phyloP scores from a whole-genome alignment of 1,139 yeast genomes.

The Geotrichum australiense region DNA sequence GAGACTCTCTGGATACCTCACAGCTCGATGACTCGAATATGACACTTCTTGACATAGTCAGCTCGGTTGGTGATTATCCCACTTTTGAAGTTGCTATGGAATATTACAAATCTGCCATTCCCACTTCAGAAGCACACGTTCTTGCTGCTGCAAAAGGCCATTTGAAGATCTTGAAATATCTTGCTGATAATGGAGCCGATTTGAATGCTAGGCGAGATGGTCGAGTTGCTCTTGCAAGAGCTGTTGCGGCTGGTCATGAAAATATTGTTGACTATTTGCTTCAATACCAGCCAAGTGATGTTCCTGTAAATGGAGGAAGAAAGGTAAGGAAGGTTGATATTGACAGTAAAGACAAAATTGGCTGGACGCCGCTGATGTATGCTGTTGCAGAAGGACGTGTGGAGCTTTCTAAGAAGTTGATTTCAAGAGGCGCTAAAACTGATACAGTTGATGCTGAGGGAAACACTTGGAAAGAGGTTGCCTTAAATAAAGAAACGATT shows the following conservation, averaged over 20 bases:
- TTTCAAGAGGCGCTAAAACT: constrained; percentile 61
- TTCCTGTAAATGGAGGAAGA: too few relatives aligned
- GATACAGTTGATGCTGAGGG: constrained; percentile 46
- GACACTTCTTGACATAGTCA: constrained; percentile 81
- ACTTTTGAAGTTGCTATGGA: constrained; percentile 42
- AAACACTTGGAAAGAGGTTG: constrained; percentile 52
- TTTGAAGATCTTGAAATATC: constrained; percentile 71
- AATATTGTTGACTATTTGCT: constrained; percentile 47
- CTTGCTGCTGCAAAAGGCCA: constrained; percentile 49
- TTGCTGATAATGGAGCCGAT: constrained; percentile 68
- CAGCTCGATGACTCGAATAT: constrained; percentile 75
- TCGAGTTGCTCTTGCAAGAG: constrained; percentile 70
- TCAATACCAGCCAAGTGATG: constrained; percentile 49
- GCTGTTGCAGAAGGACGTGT: constrained; percentile 90
- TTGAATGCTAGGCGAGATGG: constrained; percentile 61
- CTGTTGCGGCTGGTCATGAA: constrained; percentile 69
- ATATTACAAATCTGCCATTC: constrained; percentile 25
- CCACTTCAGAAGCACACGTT: constrained; percentile 33
- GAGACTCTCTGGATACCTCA: constrained; percentile 49
- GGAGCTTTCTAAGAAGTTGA: constrained; percentile 60
- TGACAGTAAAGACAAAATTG: constrained; percentile 59
- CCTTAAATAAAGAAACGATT: constrained; percentile 47
- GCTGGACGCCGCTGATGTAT: constrained; percentile 86
- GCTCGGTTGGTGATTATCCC: constrained; percentile 59
- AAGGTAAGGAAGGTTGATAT: constrained; percentile 25